Base-by-base conservation (phyloP, 2,329 filamentous ascomycete genomes). In the Mariannaea sp. region DNA sequence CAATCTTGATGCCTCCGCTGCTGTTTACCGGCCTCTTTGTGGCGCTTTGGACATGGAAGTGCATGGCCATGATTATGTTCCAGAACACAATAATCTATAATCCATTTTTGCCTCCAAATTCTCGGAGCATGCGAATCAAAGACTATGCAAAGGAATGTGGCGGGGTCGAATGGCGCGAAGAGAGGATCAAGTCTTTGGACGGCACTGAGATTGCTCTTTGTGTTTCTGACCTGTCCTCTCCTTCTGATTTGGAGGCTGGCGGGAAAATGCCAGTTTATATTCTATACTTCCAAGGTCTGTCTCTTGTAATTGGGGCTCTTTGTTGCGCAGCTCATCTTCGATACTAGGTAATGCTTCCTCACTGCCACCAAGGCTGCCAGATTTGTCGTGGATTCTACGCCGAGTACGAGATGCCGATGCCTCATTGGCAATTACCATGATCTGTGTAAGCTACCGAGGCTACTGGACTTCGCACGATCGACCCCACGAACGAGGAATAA, bases 61-160 rank as follows among this genome's bases (percentile, higher is more conserved):
- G 88, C 66, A 70, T 84, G 47, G 89, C 90, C 84, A 83, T 92
- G 73, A 77, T 93, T 22, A 61, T 88, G 4, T 88, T 92, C 67
- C 89, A 92, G 71, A 90, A 92, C 66, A 87, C 87, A 67, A 90
- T 92, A 66, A 88, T 92, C 54, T 92, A 92, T 71, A 90, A 91
- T 75, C 87, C 89, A 0, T 87, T 86, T 39, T 72, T 92, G 44
- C 88, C 88, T 14, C 88, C 88, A 2, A 87, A 87, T 65, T 79
- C 88, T 0, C 80, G 88, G 13, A 77, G 80, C 19, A 86, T 92
- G 73, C 84, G 73, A 51, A 86, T 92, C 30, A 73, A 75, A 3
- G 83, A 88, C 61, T 91, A 89, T 66, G 74, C 75, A 20, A 68
- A 70, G 4, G 76, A 80, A 30, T 90, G 86, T 58, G 74, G 73